phyloP scores from a whole-genome alignment of 805 yeast genomes.

The Grigorovia yakushimaensis region DNA sequence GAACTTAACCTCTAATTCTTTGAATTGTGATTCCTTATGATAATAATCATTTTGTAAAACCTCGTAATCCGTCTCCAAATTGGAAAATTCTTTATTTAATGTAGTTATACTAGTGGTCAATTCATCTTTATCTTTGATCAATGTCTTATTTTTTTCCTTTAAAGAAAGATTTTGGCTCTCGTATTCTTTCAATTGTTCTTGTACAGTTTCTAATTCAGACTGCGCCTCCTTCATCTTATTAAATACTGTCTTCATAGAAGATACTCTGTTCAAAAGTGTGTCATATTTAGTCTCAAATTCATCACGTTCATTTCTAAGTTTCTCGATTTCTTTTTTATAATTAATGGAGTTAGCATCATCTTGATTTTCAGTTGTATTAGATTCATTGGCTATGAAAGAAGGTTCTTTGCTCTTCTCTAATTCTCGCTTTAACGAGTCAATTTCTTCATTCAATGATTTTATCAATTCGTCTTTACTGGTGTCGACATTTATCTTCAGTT shows the following conservation, averaged over 20 bases:
- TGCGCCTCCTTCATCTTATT: conserved; percentile 65
- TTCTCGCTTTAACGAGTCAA: conserved; percentile 1
- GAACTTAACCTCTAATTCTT: conserved; percentile 31
- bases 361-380: background rate
- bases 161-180: conserved; percentile 33
- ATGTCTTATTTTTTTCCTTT: conserved; percentile 27
- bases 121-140: conserved; percentile 28
- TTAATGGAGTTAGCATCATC: background rate
- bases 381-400: background rate
- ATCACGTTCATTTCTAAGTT: conserved; percentile 42
- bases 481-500: background rate
- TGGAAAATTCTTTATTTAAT: conserved; percentile 34
- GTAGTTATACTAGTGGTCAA: conserved; percentile 26
- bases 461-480: background rate
- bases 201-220: conserved; percentile 46
- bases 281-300: conserved; percentile 52
- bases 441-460: conserved; percentile 2
- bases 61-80: conserved; percentile 43
- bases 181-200: conserved; percentile 41
- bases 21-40: conserved; percentile 33
- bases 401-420: background rate
- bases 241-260: conserved; percentile 67
- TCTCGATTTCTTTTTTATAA: conserved; percentile 23
- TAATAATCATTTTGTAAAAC: conserved; percentile 47
- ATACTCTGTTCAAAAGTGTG: conserved; percentile 47